Conservation (phyloP, 2,329 filamentous ascomycete genomes). For the Cercospora janseana region DNA sequence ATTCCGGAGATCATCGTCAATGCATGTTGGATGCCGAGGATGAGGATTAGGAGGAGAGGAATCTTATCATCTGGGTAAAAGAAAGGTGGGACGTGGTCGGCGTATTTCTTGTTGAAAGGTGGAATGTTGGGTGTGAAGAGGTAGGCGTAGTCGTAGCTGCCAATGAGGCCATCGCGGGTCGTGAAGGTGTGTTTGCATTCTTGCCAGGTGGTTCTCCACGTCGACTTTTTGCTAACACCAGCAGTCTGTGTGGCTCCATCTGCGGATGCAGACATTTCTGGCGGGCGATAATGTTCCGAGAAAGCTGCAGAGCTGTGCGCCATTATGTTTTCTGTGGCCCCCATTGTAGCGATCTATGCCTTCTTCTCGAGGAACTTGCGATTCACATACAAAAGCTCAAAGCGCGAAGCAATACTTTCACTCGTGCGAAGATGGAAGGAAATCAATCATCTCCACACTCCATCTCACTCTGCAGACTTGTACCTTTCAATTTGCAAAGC, state of each 20-base stretch:
- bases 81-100: slow-evolving; percentile 23
- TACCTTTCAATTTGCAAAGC: too few relatives aligned
- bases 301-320: not conserved
- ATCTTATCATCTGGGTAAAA: slow-evolving; percentile 27
- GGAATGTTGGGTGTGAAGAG: slow-evolving; percentile 29
- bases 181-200: slow-evolving; percentile 24
- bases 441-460: not conserved
- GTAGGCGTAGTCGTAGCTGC: slow-evolving; percentile 26
- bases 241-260: not conserved
- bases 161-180: slow-evolving; percentile 24
- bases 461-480: too few relatives aligned
- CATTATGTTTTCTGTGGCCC: not conserved
- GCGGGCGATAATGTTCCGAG: not conserved
- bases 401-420: not conserved
- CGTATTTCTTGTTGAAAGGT: slow-evolving; percentile 23
- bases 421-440: not conserved
- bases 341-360: not conserved
- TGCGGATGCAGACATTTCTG: not conserved
- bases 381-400: not conserved
- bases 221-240: not conserved
- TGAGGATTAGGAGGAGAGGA: slow-evolving; percentile 26
- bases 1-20: slow-evolving; percentile 27
- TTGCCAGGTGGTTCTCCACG: slow-evolving; percentile 12
- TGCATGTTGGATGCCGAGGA: slow-evolving; percentile 25
- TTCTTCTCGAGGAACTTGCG: not conserved